These are phyloP conservation scores for Citrus glauca DNA, from an alignment of 345 rosid genomes.

Conservation along the genomic window DNA sequence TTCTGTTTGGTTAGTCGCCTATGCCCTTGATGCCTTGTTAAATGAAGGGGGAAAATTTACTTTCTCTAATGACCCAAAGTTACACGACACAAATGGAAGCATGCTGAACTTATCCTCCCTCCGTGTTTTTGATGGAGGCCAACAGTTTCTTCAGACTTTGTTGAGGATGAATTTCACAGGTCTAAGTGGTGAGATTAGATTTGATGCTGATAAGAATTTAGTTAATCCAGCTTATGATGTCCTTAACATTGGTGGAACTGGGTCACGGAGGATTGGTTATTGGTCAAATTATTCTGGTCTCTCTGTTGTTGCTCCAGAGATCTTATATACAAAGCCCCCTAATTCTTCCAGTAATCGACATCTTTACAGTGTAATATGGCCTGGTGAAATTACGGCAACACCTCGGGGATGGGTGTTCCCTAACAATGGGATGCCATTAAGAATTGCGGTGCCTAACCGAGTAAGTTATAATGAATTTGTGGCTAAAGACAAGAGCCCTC, in stretches of 20 bases:
- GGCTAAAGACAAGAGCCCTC: constrained; percentile 53
- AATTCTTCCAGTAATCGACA: constrained; percentile 48
- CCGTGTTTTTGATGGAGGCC: constrained; percentile 65
- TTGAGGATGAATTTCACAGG: constrained; percentile 66
- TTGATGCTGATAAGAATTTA: constrained; percentile 53
- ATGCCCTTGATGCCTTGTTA: constrained; percentile 63
- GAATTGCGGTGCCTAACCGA: constrained; percentile 78
- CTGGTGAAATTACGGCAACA: constrained; percentile 48
- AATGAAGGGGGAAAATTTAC: constrained; percentile 57
- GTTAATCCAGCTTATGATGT: constrained; percentile 69
- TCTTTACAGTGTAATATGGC: constrained; percentile 72
- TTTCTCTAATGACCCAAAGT: constrained; percentile 59
- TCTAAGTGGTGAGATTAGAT: constrained; percentile 57
- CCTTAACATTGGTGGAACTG: constrained; percentile 66
- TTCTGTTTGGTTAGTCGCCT: constrained; percentile 89
- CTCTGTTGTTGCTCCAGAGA: constrained; percentile 61
- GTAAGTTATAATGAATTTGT: constrained; percentile 54
- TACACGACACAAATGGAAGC: constrained; percentile 45
- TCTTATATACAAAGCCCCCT: constrained; percentile 46
- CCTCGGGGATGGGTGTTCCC: constrained; percentile 97
- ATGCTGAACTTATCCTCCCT: constrained; percentile 53
- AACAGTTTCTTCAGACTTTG: constrained; percentile 55
- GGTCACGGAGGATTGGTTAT: constrained; percentile 68
- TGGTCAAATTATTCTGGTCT: constrained; percentile 85
- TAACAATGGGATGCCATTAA: constrained; percentile 70